phyloP scores from a whole-genome alignment of 2,329 filamentous ascomycete species.

The Clonostachys rosea region DNA sequence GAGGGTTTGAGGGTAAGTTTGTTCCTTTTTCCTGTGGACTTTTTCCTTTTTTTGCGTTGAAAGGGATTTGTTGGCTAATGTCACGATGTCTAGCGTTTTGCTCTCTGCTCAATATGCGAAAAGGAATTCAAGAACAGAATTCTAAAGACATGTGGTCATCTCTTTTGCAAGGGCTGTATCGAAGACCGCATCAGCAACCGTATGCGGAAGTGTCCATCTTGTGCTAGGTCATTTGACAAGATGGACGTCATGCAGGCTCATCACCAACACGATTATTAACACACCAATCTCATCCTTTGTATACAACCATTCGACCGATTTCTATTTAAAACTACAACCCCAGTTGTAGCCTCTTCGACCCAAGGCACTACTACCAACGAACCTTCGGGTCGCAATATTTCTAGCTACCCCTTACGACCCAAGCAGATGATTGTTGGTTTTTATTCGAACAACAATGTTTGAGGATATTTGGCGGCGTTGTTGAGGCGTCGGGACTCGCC shows the following conservation, averaged over 20 bases:
- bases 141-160: slow-evolving; percentile 89
- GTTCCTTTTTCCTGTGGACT: not conserved
- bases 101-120: slow-evolving; percentile 85
- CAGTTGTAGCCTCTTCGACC: not conserved
- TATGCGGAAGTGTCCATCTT: slow-evolving; percentile 92
- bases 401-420: no score
- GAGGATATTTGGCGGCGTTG: no score
- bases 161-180: slow-evolving; percentile 89
- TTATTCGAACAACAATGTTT: no score
- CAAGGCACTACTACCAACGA: slow-evolving; percentile 14
- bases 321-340: not conserved
- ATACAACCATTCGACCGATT: no score
- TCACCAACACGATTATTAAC: slow-evolving; percentile 2
- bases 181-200: slow-evolving; percentile 85
- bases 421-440: no score
- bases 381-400: no score
- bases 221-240: slow-evolving; percentile 85
- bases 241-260: slow-evolving; percentile 81
- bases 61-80: not conserved
- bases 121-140: slow-evolving; percentile 91
- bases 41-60: no score
- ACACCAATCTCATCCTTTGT: slow-evolving; percentile 9
- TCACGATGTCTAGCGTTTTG: slow-evolving; percentile 20
- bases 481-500: no score
- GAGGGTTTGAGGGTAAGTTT: slow-evolving; percentile 78